Base-by-base conservation (phyloP, 2,329 filamentous ascomycete species). In the Penicillium sp. region DNA sequence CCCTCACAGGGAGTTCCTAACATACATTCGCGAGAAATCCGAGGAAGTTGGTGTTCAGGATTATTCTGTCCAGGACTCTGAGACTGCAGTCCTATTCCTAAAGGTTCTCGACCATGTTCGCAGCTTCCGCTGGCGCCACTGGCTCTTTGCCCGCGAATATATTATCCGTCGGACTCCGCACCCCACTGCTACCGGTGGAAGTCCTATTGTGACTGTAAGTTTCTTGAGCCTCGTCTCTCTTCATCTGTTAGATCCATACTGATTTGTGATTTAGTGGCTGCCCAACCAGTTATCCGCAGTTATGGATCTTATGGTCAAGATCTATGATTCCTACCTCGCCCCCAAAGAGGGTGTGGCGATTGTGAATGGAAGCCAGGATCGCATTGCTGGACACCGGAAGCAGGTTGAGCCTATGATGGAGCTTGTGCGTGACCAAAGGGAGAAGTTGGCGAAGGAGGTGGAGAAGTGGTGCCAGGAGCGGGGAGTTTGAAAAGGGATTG, bases 1-100 rank as follows among this genome's bases (percentile, higher is more conserved):
- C 53, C 93, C 96, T 67, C 93, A 98, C 74, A 87, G 92, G 43
- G 85, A 88, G 63, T 97, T 97, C 74, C 82, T 98, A 33, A 83
- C 86, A 60, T 88, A 88, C 69, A 89, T 96, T 23, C 79, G 80
- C 44, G 76, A 78, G 42, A 78, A 77, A 44, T 77, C 84, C 1
- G 76, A 80, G 77, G 82, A 78, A 54, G 60, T 80, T 21, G 72
- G 71, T 13, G 73, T 80, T 11, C 72, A 69, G 43, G 62, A 74
- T 6, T 80, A 70, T 50, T 66, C 71, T 2, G 60, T 73, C 23
- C 61, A 74, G 26, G 74, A 78, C 50, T 69, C 71, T 3, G 73
- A 78, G 57, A 76, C 78, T 0, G 69, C 74, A 0, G 73, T 78
- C 4, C 68, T 80, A 1, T 77, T 79, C 58, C 69, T 81, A n/a